Conservation (phyloP, 306 rosid species). For the Rosa chinensis region DNA sequence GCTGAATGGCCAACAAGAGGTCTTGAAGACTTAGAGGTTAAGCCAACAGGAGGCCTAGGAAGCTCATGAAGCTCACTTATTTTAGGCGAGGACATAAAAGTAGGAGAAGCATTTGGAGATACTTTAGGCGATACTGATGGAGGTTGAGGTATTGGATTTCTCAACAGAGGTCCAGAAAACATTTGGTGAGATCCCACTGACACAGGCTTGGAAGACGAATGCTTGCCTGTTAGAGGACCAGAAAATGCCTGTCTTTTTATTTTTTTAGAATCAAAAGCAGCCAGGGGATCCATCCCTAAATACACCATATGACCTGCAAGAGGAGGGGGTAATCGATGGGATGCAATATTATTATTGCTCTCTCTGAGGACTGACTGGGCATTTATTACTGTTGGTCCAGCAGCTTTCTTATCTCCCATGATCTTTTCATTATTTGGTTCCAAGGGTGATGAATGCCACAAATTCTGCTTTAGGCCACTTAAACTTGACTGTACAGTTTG, state of each 20-base stretch:
- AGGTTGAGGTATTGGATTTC: constrained; percentile 62
- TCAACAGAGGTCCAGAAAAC: constrained; percentile 85
- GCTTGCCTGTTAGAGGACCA: constrained; percentile 78
- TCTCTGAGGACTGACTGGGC: constrained; percentile 66
- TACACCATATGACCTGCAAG: constrained; percentile 45
- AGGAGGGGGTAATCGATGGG: constrained; percentile 64
- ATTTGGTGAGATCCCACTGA: constrained; percentile 48
- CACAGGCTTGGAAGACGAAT: constrained; percentile 49
- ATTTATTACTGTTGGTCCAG: constrained; percentile 41
- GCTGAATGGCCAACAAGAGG: constrained; percentile 70
- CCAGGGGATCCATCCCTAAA: constrained; percentile 38
- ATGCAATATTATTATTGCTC: constrained; percentile 59
- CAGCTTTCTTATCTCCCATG: constrained; percentile 41
- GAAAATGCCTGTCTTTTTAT: constrained; percentile 76
- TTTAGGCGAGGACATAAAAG: constrained; percentile 72
- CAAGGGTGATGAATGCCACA: constrained; percentile 81
- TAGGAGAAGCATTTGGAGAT: constrained; percentile 76
- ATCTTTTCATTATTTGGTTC: constrained; percentile 53
- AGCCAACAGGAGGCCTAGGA: constrained; percentile 82
- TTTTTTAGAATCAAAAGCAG: constrained; percentile 60
- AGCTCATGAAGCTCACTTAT: constrained; percentile 98
- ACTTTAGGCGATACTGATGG: constrained; percentile 56
- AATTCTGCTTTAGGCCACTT: constrained; percentile 50
- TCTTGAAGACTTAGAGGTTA: constrained; percentile 54
- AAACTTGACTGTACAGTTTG: constrained; percentile 37